A percentile compares a stretch with the other conserved stretches of the same genome.
phyloP scores from a whole-genome alignment of 768 basidiomycete species.

The Leccinum variicolor region DNA sequence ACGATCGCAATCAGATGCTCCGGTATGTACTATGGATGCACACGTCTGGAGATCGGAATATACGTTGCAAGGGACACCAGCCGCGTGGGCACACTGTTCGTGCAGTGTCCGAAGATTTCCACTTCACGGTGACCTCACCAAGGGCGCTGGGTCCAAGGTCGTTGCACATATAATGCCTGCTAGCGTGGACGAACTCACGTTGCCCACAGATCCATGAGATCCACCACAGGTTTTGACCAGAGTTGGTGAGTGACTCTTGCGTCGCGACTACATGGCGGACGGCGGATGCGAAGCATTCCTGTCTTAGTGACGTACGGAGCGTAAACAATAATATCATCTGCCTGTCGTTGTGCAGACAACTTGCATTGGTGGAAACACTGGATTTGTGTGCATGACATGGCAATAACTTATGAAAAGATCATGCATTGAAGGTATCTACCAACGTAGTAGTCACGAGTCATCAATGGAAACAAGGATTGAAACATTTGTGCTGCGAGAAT shows the following conservation, averaged over 20 bases:
- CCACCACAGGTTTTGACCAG: constrained; percentile 94
- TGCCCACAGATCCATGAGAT: constrained; percentile 87
- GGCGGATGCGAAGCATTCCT: constrained; percentile 99
- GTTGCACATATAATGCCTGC: constrained; percentile 98
- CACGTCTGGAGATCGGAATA: too few relatives aligned
- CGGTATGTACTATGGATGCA: too few relatives aligned
- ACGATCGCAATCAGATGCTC: too few relatives aligned
- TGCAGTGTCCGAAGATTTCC: constrained; percentile 94
- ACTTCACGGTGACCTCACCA: too few relatives aligned
- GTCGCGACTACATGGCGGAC: constrained; percentile 94
- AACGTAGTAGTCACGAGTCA: too few relatives aligned
- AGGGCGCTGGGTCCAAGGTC: constrained; percentile 99
- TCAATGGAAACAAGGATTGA: too few relatives aligned
- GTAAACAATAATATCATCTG: too few relatives aligned
- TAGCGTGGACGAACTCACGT: neutral
- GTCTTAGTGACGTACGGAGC: constrained; percentile 43
- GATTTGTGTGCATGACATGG: too few relatives aligned
- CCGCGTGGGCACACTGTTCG: constrained; percentile 97
- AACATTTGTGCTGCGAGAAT: neutral
- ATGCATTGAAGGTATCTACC: too few relatives aligned
- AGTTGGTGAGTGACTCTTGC: constrained; percentile 81
- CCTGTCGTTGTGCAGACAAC: too few relatives aligned
- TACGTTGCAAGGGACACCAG: constrained; percentile 98
- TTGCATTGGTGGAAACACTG: too few relatives aligned
- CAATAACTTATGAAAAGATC: too few relatives aligned